Evolutionary conservation across 2,329 filamentous ascomycete genomes (phyloP), one percentile per base, ranked within the genome.

Genomic region (Parastagonospora avenae): DNA sequence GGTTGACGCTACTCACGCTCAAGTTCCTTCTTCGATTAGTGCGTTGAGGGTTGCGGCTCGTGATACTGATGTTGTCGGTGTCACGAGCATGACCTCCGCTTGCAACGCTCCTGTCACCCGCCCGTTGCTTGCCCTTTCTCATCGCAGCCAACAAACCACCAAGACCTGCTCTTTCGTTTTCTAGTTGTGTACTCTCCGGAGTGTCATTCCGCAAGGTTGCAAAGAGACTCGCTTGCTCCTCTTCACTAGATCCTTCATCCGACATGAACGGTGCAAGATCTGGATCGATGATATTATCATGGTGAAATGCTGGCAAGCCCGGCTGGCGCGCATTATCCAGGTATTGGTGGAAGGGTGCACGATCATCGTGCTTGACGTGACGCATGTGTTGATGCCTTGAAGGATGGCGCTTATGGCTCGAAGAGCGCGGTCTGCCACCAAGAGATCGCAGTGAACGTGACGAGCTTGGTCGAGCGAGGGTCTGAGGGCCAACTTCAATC

Each of bases 261-360:
- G 94, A 99, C 81, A 99, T 89, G 74, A 95, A 99, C 30, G 91
- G 90, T 4, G 92, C 93, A 46, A 99, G 79, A 66, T 99, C 94
- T 1, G 94, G 94, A 69, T 99, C 94, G 62, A 99, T 97, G 62
- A 99, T 96, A 68, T 94, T 97, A 77, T 99, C 94, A 67, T 94
- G 92, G 71, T 99, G 94, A 63, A 99, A 97, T n/a, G 92, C 92
- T 12, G 92, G 88, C 31, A 96, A 82, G 36, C 86, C 85, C 7
- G 85, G 78, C 57, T 86, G 88, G 56, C 81, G 77, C 41, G 81
- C 76, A 51, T 92, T 88, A 45, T 95, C 85, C 9, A 86, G 81
- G 51, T 88, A 89, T 47, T 92, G 81, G 64, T 90, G 91, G 60
- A 97, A 97, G 0, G 94, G 94, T 0, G 91, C 93, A 50, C 90